Conservation (phyloP, 768 basidiomycete genomes). For the Naganishia randhawae region DNA sequence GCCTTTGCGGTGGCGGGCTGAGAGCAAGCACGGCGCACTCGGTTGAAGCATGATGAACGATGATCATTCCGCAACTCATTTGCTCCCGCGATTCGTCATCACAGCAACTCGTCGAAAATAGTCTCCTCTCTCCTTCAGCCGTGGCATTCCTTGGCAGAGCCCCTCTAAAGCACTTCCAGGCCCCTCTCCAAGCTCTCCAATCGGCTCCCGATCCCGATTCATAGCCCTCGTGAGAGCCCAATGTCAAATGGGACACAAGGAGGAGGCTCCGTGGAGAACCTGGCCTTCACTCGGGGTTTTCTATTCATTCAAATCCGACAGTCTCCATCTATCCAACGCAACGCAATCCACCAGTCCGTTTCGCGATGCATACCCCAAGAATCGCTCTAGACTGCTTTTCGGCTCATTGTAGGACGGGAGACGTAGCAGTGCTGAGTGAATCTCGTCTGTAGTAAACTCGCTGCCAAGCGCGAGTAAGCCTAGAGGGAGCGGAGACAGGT, state of each 20-base stretch:
- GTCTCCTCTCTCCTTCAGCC: too few species aligned
- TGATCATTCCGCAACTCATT: neutral
- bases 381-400: conserved; percentile 20
- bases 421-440: conserved; percentile 11
- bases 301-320: conserved; percentile 4
- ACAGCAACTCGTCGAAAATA: too few species aligned
- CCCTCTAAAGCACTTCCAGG: too few species aligned
- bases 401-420: conserved; percentile 19
- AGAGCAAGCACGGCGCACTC: too few species aligned
- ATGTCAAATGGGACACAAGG: too few species aligned
- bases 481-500: neutral
- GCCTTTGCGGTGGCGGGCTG: neutral
- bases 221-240: too few species aligned
- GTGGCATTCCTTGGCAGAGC: too few species aligned
- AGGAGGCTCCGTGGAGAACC: too few species aligned
- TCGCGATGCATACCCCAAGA: conserved; percentile 16
- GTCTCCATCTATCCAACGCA: conserved; percentile 4
- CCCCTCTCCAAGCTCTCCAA: too few species aligned
- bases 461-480: conserved; percentile 7
- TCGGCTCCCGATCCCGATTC: too few species aligned
- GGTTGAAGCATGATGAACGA: too few species aligned
- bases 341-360: conserved; percentile 20
- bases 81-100: neutral
- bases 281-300: neutral
- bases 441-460: conserved; percentile 14